A percentile compares a stretch with the other conserved stretches of the same genome.
Conservation (phyloP, 2,329 filamentous ascomycete genomes). For the Venturia effusa region DNA sequence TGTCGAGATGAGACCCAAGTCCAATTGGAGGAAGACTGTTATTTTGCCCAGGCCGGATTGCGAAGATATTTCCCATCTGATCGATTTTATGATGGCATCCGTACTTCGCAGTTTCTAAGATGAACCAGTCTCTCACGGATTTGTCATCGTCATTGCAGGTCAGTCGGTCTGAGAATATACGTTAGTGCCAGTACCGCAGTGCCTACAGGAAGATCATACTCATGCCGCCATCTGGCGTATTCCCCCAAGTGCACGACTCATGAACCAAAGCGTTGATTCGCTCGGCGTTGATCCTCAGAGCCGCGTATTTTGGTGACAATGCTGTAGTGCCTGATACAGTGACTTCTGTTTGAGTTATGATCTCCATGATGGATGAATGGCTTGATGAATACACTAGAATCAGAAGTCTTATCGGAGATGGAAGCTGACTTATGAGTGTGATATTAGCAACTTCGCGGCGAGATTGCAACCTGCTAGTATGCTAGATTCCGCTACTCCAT, state of each 20-base stretch:
- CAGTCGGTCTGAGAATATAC: not conserved
- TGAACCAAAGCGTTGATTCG: constrained; percentile 13
- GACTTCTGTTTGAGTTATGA: not conserved
- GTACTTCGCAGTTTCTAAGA: constrained; percentile 18
- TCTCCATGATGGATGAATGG: not conserved
- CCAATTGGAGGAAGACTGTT: constrained; percentile 15
- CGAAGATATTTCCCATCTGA: constrained; percentile 26
- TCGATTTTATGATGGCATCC: constrained; percentile 24
- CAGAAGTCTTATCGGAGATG: not conserved
- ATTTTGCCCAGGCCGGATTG: constrained; percentile 18
- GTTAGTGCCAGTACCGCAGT: not conserved
- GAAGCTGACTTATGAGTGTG: not conserved
- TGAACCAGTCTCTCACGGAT: constrained; percentile 21
- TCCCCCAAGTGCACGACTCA: constrained; percentile 14
- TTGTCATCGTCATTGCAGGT: constrained; percentile 19
- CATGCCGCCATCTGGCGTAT: constrained; percentile 12
- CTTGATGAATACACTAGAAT: no score
- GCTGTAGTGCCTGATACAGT: not conserved
- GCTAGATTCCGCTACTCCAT: not conserved
- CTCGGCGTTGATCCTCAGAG: constrained; percentile 12
- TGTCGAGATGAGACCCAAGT: constrained; percentile 17
- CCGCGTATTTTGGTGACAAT: constrained; percentile 13
- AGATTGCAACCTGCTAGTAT: not conserved
- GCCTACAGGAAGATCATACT: not conserved
- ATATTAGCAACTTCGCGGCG: not conserved